These are phyloP conservation scores for Agrocybe praecox DNA, from an alignment of 768 basidiomycete species.

Conservation along the genomic window DNA sequence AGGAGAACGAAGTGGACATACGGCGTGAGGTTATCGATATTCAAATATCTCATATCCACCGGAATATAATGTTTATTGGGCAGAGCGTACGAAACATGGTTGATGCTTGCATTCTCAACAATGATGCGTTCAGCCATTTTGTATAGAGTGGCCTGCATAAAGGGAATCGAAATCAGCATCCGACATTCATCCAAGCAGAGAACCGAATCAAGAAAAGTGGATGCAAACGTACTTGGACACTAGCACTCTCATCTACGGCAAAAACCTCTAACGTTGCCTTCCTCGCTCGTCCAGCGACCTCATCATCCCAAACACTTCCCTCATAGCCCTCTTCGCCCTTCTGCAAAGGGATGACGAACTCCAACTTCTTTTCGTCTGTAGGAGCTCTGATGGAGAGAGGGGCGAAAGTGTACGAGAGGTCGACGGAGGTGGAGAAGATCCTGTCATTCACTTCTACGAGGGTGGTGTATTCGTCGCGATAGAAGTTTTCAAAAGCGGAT, in stretches of 20 bases:
- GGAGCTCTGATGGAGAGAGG: slow-evolving; percentile 49
- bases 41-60: slow-evolving; percentile 78
- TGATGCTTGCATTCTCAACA: slow-evolving; percentile 59
- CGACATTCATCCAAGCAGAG: background rate
- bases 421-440: slow-evolving; percentile 88
- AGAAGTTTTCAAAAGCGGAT: slow-evolving; percentile 80
- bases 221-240: slow-evolving; percentile 38
- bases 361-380: slow-evolving; percentile 52
- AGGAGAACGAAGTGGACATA: slow-evolving; percentile 40
- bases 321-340: too few species aligned
- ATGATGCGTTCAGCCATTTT: slow-evolving; percentile 83
- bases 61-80: slow-evolving; percentile 97
- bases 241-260: too few species aligned
- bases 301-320: too few species aligned
- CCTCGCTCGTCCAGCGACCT: slow-evolving; percentile 55
- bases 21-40: slow-evolving; percentile 72
- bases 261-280: slow-evolving; percentile 69
- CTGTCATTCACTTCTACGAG: slow-evolving; percentile 83
- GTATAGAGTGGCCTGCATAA: slow-evolving; percentile 82
- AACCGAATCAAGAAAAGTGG: too few species aligned
- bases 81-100: slow-evolving; percentile 67
- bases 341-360: slow-evolving; percentile 45
- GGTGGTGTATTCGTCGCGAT: slow-evolving; percentile 89
- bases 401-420: slow-evolving; percentile 69
- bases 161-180: background rate